Percentiles rank a stretch among this genome's conserved stretches.
These are phyloP conservation scores for Botrytis elliptica DNA, from an alignment of 2,329 filamentous ascomycete genomes.

Conservation along the genomic window DNA sequence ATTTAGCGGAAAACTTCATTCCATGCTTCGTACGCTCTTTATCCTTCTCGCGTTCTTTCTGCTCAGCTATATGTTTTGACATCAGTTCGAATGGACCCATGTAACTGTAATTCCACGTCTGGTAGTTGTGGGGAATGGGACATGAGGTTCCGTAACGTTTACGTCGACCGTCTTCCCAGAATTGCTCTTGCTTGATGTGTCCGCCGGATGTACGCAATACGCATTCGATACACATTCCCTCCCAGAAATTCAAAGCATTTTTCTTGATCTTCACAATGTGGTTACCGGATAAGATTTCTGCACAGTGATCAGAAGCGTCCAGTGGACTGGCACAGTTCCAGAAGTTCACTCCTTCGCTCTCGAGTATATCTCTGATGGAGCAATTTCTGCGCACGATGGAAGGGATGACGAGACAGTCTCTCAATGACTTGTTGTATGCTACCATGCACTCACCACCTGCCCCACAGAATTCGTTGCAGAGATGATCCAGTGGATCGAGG, in stretches of 20 bases:
- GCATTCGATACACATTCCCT: background rate
- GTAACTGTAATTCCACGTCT: background rate
- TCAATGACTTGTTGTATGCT: background rate
- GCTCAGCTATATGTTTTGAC: background rate
- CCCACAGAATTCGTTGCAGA: background rate
- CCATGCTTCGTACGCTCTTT: background rate
- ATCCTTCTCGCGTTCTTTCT: background rate
- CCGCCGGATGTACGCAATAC: background rate
- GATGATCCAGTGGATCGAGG: background rate
- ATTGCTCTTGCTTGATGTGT: background rate
- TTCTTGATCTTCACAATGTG: background rate
- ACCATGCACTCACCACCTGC: background rate
- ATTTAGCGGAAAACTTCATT: background rate
- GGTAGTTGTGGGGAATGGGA: background rate
- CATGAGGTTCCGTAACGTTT: background rate
- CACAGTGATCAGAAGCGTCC: background rate
- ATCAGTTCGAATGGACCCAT: background rate
- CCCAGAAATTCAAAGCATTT: background rate
- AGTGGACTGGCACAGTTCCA: background rate
- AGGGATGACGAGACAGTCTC: background rate
- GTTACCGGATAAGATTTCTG: background rate
- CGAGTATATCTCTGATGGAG: background rate
- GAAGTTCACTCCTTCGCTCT: background rate
- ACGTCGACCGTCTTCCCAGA: background rate
- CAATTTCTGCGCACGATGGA: background rate